Evolutionary conservation across 2,329 filamentous ascomycete genomes (phyloP).

Genomic region (Nemania diffusa): DNA sequence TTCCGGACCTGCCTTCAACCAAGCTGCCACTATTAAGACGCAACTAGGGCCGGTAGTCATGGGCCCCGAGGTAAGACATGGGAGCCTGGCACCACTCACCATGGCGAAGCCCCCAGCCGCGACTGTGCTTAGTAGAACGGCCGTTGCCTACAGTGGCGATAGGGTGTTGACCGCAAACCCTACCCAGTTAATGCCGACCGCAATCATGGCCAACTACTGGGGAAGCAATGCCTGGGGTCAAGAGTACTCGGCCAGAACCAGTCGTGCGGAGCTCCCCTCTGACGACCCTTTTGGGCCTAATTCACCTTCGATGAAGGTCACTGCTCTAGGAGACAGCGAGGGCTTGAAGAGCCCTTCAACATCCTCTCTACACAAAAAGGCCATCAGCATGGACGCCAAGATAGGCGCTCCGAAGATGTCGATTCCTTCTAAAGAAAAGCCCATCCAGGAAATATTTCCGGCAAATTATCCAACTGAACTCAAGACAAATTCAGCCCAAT

Average conservation of each 20-base stretch:
- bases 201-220: conserved; percentile 93
- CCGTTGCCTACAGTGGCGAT: conserved; percentile 83
- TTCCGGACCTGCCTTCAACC: conserved; percentile 44
- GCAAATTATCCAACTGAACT: conserved; percentile 83
- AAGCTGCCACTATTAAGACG: conserved; percentile 47
- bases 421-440: conserved; percentile 47
- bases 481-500: conserved; percentile 89
- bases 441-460: conserved; percentile 68
- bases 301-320: conserved; percentile 50
- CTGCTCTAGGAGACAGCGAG: conserved; percentile 42
- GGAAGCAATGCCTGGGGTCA: conserved; percentile 81
- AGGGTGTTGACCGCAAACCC: conserved; percentile 73
- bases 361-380: conserved; percentile 54
- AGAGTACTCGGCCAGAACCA: conserved; percentile 43
- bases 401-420: conserved; percentile 43
- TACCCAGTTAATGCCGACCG: conserved; percentile 79
- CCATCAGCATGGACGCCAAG: conserved; percentile 56
- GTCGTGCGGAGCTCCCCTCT: conserved; percentile 37
- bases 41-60: conserved; percentile 51
- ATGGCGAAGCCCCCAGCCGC: conserved; percentile 83
- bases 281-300: conserved; percentile 54
- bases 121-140: conserved; percentile 87
- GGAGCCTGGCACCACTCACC: conserved; percentile 81
- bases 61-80: conserved; percentile 60
- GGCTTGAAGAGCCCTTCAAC: conserved; percentile 44